A percentile compares a stretch with the other conserved stretches of the same genome.
phyloP scores from a whole-genome alignment of 805 yeast genomes.

The Teunomyces panamensis region DNA sequence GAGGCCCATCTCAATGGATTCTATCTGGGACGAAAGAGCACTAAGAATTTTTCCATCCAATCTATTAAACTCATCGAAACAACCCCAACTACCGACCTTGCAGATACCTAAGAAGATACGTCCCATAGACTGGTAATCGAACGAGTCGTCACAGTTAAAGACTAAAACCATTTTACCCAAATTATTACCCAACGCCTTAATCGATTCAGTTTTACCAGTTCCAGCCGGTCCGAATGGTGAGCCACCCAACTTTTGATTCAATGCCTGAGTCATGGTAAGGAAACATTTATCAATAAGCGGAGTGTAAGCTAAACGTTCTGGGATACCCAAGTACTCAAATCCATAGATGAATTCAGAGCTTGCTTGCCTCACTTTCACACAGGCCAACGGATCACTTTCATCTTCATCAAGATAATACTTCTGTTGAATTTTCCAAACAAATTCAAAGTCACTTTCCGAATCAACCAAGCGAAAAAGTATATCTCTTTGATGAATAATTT shows the following conservation, averaged over 20 bases:
- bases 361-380: conserved; percentile 51
- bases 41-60: conserved; percentile 68
- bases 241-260: conserved; percentile 76
- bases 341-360: conserved; percentile 59
- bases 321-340: conserved; percentile 76
- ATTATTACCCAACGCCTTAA: conserved; percentile 77
- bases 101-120: conserved; percentile 77
- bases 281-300: conserved; percentile 66
- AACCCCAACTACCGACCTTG: conserved; percentile 88
- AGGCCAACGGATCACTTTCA: conserved; percentile 21
- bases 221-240: conserved; percentile 96
- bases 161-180: conserved; percentile 81
- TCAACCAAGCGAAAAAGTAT: conserved; percentile 22
- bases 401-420: conserved; percentile 39
- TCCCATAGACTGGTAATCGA: conserved; percentile 76
- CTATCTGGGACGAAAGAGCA: conserved; percentile 81
- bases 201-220: conserved; percentile 91
- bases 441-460: conserved; percentile 14
- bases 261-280: conserved; percentile 68
- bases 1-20: conserved; percentile 60
- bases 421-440: conserved; percentile 53
- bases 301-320: conserved; percentile 72
- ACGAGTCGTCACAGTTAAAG: conserved; percentile 87
- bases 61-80: conserved; percentile 93
- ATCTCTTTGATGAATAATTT: conserved; percentile 57